These are phyloP conservation scores for Mariannaea elegans DNA, from an alignment of 2,329 filamentous ascomycete genomes.

Conservation along the genomic window DNA sequence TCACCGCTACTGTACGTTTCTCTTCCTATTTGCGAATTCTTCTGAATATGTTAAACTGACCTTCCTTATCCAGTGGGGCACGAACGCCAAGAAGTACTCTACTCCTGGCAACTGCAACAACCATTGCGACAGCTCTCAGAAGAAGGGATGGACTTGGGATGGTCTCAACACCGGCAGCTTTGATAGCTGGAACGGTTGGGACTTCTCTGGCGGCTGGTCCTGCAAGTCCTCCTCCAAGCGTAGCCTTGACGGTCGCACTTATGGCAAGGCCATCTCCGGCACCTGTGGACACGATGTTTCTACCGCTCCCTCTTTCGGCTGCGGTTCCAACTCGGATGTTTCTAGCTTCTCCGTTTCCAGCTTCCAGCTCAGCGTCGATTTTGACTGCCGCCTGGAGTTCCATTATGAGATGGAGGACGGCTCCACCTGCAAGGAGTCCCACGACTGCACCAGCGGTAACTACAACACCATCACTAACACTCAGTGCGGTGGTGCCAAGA, in stretches of 20 bases:
- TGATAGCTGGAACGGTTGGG: conserved; percentile 74
- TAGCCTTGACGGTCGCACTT: conserved; percentile 62
- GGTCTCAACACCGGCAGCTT: conserved; percentile 70
- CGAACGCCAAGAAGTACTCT: conserved; percentile 60
- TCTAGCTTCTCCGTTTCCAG: conserved; percentile 78
- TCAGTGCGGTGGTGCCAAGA: conserved; percentile 91
- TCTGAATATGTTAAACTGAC: no score
- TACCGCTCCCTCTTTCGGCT: conserved; percentile 67
- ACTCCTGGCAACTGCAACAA: conserved; percentile 80
- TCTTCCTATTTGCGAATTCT: background rate
- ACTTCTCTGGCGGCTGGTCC: conserved; percentile 74
- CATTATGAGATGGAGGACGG: conserved; percentile 88
- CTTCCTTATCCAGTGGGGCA: conserved; percentile 11
- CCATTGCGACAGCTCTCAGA: conserved; percentile 76
- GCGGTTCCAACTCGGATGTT: conserved; percentile 34
- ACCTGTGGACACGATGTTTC: conserved; percentile 55
- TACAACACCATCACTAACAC: conserved; percentile 79
- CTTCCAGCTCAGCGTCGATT: conserved; percentile 77
- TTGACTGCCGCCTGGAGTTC: conserved; percentile 83
- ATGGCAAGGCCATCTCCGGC: conserved; percentile 70
- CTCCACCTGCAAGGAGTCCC: conserved; percentile 80
- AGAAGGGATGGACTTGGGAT: conserved; percentile 75
- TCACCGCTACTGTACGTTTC: conserved; percentile 55
- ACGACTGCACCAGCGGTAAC: conserved; percentile 72
- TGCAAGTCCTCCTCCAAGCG: conserved; percentile 70